Evolutionary conservation across 345 rosid genomes (phyloP), one percentile per base, ranked within the genome.

Genomic region (Salix brachista): DNA sequence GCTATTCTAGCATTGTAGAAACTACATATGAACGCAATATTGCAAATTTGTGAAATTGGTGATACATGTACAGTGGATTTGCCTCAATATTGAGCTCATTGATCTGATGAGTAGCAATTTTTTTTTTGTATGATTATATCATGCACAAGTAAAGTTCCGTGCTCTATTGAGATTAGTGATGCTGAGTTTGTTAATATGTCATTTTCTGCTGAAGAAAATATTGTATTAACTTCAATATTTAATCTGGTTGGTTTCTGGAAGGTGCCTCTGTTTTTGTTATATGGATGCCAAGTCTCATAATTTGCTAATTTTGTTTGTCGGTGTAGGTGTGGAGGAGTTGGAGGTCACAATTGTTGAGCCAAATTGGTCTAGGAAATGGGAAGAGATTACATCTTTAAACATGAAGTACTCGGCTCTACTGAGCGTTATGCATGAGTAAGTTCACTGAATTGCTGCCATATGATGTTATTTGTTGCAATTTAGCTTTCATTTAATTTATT

Each of bases 251-350:
- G 12, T 41, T 39, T 5, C 48, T 76, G 39, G 10, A 69, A 26
- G 26, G 68, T 68, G 41, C 36, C 14, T 16, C 62, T 42, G 13
- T 16, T 58, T 58, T 68, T 16, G 36, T 50, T 73, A 21, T 70
- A 79, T 78, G 72, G 69, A 67, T 77, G 46, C 69, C 80, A 67
- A 2, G 80, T 46, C 68, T 64, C 52, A 52, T 48, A 36, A 64
- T 75, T 62, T 48, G 44, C 41, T 80, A 69, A 39, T 52, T 23
- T 48, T 66, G 1, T 71, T 69, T 80, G 65, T 8, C 42, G 46
- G 75, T 79, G 44, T 77, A 95, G 99, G 85, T 62, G 74, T 87
- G 78, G 97, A 93, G 89, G 97, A 91, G 85, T 81, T 96, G 85
- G 88, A 90, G 87, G 84, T 93, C 83, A 85, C 84, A 1, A 87